Percentiles rank a stretch among this genome's conserved stretches.
phyloP scores from a whole-genome alignment of 768 basidiomycete genomes.

The Ramaria sp. region DNA sequence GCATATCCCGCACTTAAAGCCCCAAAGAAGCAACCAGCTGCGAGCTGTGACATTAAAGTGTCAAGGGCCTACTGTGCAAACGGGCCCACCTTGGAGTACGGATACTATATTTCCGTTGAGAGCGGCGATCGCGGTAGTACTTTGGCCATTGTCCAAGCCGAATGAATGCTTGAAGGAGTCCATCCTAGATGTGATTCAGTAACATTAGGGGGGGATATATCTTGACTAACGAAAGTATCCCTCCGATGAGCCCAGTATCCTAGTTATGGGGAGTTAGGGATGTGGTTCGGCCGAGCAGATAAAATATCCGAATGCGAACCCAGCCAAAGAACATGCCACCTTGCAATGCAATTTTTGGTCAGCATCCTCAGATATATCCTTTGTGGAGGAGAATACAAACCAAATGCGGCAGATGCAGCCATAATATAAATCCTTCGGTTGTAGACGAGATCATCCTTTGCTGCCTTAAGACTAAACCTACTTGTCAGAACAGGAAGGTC shows the following conservation, averaged over 20 bases:
- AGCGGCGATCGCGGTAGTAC: slow-evolving; percentile 25
- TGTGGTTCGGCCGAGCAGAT: not conserved
- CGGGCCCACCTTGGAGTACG: slow-evolving; percentile 36
- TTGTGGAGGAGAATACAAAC: not conserved
- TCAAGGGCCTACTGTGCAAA: not conserved
- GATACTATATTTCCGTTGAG: slow-evolving; percentile 44
- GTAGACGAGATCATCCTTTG: not conserved
- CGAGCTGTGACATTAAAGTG: not conserved
- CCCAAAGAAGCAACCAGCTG: slow-evolving; percentile 23
- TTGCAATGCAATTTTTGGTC: not conserved
- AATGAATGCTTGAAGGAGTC: slow-evolving; percentile 38
- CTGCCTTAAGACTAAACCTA: slow-evolving; percentile 1
- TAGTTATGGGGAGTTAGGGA: slow-evolving; percentile 18
- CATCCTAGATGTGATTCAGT: slow-evolving; percentile 13
- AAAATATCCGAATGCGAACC: not conserved
- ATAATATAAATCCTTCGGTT: slow-evolving; percentile 4
- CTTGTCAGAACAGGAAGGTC: not conserved
- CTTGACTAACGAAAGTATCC: slow-evolving; percentile 25
- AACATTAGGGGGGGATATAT: not conserved
- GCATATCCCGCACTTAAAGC: slow-evolving; percentile 31
- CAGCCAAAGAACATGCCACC: slow-evolving; percentile 8
- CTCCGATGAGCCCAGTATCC: slow-evolving; percentile 42
- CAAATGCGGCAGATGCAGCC: slow-evolving; percentile 6
- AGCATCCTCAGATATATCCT: not conserved
- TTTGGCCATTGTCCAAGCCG: slow-evolving; percentile 29